Conservation (phyloP, 1,284 basidiomycete genomes). For the Cryptococcus sp. region DNA sequence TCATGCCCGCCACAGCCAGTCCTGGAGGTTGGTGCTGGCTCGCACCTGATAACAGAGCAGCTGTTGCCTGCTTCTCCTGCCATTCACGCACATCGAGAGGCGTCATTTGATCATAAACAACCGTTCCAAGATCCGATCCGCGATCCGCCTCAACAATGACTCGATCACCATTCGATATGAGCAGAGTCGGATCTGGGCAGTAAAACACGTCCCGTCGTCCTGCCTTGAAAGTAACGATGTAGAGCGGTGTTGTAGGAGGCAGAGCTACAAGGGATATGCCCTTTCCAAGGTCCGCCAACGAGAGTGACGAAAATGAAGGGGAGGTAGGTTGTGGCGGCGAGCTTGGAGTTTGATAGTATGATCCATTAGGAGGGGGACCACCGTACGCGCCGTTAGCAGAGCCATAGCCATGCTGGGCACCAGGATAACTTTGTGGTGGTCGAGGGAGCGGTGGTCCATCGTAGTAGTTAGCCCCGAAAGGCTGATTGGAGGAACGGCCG, state of each 20-base stretch:
- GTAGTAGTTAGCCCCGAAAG: background rate
- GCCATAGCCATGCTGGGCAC: conserved; percentile 11
- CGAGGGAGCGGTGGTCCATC: background rate
- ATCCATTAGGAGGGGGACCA: conserved; percentile 1
- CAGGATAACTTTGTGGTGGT: background rate
- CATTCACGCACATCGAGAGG: conserved; percentile 86
- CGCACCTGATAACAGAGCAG: conserved; percentile 49
- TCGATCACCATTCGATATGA: conserved; percentile 72
- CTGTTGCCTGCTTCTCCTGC: conserved; percentile 67
- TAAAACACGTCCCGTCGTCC: conserved; percentile 94
- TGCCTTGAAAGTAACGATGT: conserved; percentile 96
- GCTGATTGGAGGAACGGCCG: background rate
- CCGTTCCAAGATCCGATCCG: conserved; percentile 87
- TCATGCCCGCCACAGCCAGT: conserved; percentile 49
- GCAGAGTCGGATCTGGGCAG: conserved; percentile 64
- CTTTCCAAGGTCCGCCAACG: conserved; percentile 74
- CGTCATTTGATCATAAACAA: conserved; percentile 87
- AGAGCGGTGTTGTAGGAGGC: conserved; percentile 80
- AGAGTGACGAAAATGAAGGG: conserved; percentile 46
- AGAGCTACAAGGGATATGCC: conserved; percentile 84
- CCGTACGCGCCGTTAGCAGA: background rate
- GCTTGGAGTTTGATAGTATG: conserved; percentile 3
- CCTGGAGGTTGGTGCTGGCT: conserved; percentile 50
- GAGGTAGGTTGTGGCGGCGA: conserved; percentile 21
- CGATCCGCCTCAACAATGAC: conserved; percentile 95